A percentile compares a stretch with the other conserved stretches of the same genome.
Conservation (phyloP, 257 asterid genomes). For the Asclepias syriaca region DNA sequence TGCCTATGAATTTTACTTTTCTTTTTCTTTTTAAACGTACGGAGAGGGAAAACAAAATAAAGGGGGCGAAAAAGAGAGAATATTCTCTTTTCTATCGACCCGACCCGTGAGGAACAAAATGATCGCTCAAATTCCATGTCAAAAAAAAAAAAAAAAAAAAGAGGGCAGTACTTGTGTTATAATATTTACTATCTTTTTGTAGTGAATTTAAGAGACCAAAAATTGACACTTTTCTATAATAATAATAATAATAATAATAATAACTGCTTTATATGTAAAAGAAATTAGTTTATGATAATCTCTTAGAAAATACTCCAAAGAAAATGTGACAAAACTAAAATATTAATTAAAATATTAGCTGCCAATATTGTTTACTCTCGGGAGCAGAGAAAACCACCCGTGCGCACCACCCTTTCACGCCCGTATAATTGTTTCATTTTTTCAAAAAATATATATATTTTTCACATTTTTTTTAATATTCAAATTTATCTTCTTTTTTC, state of each 20-base stretch:
- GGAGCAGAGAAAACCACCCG: constrained; percentile 53
- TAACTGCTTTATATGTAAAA: no score
- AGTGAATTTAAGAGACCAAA: neutral
- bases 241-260: no score
- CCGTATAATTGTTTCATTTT: constrained; percentile 21
- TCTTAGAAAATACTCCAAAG: no score
- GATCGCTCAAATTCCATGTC: neutral
- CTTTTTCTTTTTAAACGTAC: no score
- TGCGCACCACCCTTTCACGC: constrained; percentile 56
- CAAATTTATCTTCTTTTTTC: no score
- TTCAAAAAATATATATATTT: constrained; percentile 6
- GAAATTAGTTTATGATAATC: neutral
- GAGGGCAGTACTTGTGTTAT: no score
- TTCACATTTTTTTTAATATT: no score
- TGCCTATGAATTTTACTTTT: neutral
- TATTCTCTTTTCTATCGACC: neutral
- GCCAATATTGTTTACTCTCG: constrained; percentile 10
- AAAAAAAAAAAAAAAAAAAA: no score
- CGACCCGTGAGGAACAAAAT: neutral
- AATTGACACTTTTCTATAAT: neutral
- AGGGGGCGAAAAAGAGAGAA: neutral
- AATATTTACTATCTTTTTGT: neutral
- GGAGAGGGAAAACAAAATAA: neutral
- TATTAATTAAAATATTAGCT: neutral
- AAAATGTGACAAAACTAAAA: no score